These are phyloP conservation scores for Nephromyces sp. DNA, from an alignment of 169 alveolate genomes.

Conservation along the genomic window DNA sequence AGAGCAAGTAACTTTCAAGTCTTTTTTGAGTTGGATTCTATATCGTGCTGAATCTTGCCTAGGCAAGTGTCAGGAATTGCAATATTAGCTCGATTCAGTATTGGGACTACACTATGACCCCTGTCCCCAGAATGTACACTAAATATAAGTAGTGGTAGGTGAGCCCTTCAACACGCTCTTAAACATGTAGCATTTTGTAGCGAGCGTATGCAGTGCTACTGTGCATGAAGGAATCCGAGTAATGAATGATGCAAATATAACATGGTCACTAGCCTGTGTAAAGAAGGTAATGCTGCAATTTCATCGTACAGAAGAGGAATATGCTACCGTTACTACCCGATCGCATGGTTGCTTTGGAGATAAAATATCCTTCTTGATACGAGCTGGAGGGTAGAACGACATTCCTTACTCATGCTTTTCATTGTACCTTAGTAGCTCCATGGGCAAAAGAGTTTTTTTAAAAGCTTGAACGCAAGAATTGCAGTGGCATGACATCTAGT, in stretches of 20 bases:
- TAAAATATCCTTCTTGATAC: background rate
- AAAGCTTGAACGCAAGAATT: background rate
- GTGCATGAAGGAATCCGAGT: too few species aligned
- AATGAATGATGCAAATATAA: too few species aligned
- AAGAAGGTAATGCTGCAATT: too few species aligned
- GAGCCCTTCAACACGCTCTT: too few species aligned
- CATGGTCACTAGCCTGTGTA: too few species aligned
- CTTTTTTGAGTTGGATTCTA: background rate
- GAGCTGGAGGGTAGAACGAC: background rate
- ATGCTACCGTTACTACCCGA: too few species aligned
- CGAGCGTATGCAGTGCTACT: too few species aligned
- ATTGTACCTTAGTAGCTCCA: background rate
- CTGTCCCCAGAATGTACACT: too few species aligned
- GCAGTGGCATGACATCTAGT: background rate
- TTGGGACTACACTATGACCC: background rate
- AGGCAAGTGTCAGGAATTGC: background rate
- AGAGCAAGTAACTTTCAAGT: conserved; percentile 28
- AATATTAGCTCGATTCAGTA: background rate
- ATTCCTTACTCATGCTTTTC: background rate
- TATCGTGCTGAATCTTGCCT: background rate
- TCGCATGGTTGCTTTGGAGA: background rate
- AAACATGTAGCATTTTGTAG: too few species aligned
- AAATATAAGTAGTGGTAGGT: too few species aligned
- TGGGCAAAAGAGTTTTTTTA: background rate
- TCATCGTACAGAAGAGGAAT: too few species aligned